Evolutionary conservation across 345 rosid species (phyloP).

Genomic region (Geranium brycei): DNA sequence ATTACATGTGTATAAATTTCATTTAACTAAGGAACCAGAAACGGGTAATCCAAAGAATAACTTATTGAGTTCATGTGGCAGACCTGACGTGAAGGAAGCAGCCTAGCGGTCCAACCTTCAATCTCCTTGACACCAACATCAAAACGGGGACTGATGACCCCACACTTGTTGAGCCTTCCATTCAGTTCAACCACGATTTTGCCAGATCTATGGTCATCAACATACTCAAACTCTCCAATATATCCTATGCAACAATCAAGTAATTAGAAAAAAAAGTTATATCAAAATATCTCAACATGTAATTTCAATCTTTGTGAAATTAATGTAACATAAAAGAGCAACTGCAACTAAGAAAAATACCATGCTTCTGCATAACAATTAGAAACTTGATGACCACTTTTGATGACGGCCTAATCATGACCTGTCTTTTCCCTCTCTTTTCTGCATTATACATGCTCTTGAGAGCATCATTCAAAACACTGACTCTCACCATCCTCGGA

Average conservation of each 20-base stretch:
- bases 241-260: conserved; percentile 27
- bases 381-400: conserved; percentile 33
- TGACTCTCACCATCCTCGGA: conserved; percentile 53
- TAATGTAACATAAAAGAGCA: too few species aligned
- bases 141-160: too few species aligned
- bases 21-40: neutral
- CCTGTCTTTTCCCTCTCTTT: too few species aligned
- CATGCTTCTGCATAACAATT: conserved; percentile 75
- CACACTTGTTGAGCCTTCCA: conserved; percentile 49
- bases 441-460: too few species aligned
- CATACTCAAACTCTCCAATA: conserved; percentile 71
- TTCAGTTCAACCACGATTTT: conserved; percentile 70
- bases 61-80: neutral
- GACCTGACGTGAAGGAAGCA: conserved; percentile 88
- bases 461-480: conserved; percentile 42
- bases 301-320: neutral
- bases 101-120: too few species aligned
- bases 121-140: too few species aligned
- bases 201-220: conserved; percentile 81
- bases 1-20: too few species aligned
- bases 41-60: neutral
- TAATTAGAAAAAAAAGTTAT: neutral
- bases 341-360: conserved; percentile 12
- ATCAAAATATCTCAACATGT: neutral
- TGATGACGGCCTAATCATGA: too few species aligned